A percentile compares a stretch with the other conserved stretches of the same genome.
These are phyloP conservation scores for Capsicum pubescens DNA, from an alignment of 257 asterid species.

Conservation along the genomic window DNA sequence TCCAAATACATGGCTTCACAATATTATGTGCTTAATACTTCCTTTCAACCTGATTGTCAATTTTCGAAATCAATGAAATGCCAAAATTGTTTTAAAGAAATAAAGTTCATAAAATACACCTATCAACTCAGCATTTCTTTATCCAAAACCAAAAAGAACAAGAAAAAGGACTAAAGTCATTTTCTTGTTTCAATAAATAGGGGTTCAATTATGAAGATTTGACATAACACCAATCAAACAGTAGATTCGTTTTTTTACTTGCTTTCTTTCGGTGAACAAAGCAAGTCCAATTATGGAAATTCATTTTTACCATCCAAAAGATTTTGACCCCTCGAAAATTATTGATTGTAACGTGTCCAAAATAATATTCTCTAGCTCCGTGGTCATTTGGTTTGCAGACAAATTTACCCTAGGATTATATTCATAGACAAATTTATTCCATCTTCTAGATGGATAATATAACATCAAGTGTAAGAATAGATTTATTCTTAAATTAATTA, in stretches of 20 bases:
- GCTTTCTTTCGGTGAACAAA: background rate
- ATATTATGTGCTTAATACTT: background rate
- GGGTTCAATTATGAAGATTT: constrained; percentile 7
- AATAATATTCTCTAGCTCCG: background rate
- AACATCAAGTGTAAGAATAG: background rate
- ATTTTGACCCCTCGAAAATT: background rate
- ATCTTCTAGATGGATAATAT: too few relatives aligned
- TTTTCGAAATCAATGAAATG: background rate
- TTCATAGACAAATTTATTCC: too few relatives aligned
- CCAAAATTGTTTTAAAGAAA: background rate
- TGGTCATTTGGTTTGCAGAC: accelerated
- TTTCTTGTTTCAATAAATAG: background rate
- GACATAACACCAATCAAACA: constrained; percentile 10
- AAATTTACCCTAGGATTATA: too few relatives aligned
- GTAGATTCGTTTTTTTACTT: background rate
- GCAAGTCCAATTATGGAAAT: background rate
- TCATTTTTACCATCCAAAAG: background rate
- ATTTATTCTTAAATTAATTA: background rate
- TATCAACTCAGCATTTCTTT: background rate
- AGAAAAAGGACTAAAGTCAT: background rate
- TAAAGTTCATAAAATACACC: background rate
- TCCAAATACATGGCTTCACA: background rate
- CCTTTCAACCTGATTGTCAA: background rate
- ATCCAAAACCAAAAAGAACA: background rate
- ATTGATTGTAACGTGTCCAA: background rate